phyloP scores from a whole-genome alignment of 805 yeast species.

The Starmerella floris region DNA sequence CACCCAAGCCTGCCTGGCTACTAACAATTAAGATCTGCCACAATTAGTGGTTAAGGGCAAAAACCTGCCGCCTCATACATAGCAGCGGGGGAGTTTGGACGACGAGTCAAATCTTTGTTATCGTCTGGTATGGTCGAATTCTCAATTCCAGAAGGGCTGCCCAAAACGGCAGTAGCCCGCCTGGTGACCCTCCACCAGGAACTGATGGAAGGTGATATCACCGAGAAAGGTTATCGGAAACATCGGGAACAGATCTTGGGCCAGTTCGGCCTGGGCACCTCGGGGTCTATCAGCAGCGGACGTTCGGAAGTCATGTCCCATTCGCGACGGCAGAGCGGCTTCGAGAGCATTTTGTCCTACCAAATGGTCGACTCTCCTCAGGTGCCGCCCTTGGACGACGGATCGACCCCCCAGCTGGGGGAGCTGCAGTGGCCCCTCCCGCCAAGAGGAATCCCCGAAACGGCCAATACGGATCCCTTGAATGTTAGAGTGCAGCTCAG shows the following conservation, averaged over 20 bases:
- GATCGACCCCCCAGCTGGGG: constrained; percentile 2
- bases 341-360: constrained; percentile 15
- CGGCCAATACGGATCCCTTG: constrained; percentile 28
- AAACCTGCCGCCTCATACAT: no score
- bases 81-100: no score
- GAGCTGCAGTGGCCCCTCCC: constrained; percentile 20
- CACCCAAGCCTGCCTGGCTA: no score
- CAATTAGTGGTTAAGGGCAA: no score
- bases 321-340: constrained; percentile 17
- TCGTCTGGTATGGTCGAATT: constrained; percentile 17
- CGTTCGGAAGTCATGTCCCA: constrained; percentile 10
- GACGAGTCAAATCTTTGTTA: background rate
- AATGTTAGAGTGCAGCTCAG: constrained; percentile 25
- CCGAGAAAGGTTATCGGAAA: constrained; percentile 58
- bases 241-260: constrained; percentile 37
- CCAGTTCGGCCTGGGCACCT: constrained; percentile 10
- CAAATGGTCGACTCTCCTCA: constrained; percentile 12
- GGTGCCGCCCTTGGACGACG: background rate
- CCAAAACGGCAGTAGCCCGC: constrained; percentile 20
- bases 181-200: constrained; percentile 20
- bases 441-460: constrained; percentile 24
- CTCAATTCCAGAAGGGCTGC: constrained; percentile 23
- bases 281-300: constrained; percentile 12
- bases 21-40: no score
- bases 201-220: constrained; percentile 49